Base-by-base conservation (phyloP, 257 asterid species). In the Rhazya stricta region DNA sequence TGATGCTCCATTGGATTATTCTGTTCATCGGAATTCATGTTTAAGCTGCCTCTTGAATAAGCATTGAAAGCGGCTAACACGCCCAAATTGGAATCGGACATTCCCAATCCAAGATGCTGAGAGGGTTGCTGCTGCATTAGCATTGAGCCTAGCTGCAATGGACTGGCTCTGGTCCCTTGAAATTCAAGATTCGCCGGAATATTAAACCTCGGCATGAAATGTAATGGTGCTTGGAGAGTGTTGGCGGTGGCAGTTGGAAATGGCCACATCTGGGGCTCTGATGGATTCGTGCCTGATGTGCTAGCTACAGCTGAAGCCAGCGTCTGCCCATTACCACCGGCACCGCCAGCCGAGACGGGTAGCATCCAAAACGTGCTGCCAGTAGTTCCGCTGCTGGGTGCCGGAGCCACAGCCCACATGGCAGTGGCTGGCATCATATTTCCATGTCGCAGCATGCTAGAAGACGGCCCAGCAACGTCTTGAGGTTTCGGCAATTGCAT, bases 311-410 rank as follows among this genome's bases (percentile, higher is more conserved):
- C 50, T 0, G 74, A 36, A 12, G 66, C 66, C 7, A 69, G 30
- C 16, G 84, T 27, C 30, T 78, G 77, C 36, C 70, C 43, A 60
- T 69, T 71, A 0, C 79, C 78, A 32, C 73, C 69, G 41, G 43
- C 72, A 19, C 68, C 72, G 18, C 69, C 71, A 13, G 86, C 71
- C 9, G 86, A 78, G 63, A 86, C 85, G 2, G 96, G 96, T 9
- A 91, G 87, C 96, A 89, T 87, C 96, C 96, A 89, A 79, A 88
- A 83, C 9, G 93, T 81, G 80, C 79, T 86, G 34, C 85, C 85
- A 18, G 76, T 16, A 1, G 80, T 80, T 34, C 71, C 79, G 19
- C 79, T 74, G 66, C 56, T 69, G 8, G 71, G 66, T 9, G 75
- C 75, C 46, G 87, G 90, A 1, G 90, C 76, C 36, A 85, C 86